Percentiles rank a stretch among this genome's conserved stretches.
These are phyloP conservation scores for Fusarium scirpi DNA, from an alignment of 2,329 filamentous ascomycete genomes.

Conservation along the genomic window DNA sequence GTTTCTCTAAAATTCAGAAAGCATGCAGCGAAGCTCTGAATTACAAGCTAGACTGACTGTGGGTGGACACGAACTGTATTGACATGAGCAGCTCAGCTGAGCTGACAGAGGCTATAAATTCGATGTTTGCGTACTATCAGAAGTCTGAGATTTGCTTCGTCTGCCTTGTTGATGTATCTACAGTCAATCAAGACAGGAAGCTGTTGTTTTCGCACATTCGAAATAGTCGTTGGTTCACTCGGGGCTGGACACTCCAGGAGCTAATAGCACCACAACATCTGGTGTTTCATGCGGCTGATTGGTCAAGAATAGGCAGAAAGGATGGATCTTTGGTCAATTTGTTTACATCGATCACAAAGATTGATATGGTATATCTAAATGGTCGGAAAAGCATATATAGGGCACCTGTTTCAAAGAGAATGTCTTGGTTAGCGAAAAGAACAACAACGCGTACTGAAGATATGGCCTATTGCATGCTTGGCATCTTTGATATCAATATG, in stretches of 20 bases:
- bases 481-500: conserved; percentile 17
- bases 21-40: accelerated
- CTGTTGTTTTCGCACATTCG: conserved; percentile 22
- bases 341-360: not conserved
- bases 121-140: conserved; percentile 8
- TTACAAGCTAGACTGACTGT: not conserved
- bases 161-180: conserved; percentile 50
- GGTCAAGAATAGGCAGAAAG: not conserved
- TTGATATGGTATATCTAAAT: not conserved
- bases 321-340: accelerated
- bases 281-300: conserved; percentile 11
- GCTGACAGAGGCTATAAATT: not conserved
- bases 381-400: not conserved
- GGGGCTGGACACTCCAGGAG: conserved; percentile 42
- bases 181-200: not conserved
- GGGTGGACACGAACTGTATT: conserved; percentile 10
- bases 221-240: no score
- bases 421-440: not conserved
- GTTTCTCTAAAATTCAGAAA: accelerated
- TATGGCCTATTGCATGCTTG: conserved; percentile 24
- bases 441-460: not conserved
- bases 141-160: not conserved
- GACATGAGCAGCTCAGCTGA: not conserved
- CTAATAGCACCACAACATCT: conserved; percentile 26
- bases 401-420: not conserved